These are phyloP conservation scores for Epichloe typhina DNA, from an alignment of 2,329 filamentous ascomycete species.

Conservation along the genomic window DNA sequence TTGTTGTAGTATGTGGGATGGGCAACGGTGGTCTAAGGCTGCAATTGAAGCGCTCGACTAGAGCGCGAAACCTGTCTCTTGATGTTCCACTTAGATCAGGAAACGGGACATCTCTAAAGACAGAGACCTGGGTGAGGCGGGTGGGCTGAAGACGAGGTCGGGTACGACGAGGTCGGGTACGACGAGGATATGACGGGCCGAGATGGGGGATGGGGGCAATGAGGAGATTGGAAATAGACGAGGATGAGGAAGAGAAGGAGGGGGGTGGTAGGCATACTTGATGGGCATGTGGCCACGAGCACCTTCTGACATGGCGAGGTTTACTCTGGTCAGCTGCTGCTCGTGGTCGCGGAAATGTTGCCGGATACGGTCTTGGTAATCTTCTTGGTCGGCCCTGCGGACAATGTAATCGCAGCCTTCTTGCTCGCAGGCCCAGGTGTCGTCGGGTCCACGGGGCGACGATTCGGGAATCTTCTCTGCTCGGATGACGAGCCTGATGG, in stretches of 20 bases:
- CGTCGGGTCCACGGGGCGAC: conserved; percentile 41
- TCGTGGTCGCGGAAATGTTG: conserved; percentile 50
- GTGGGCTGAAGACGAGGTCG: not conserved
- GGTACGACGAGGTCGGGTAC: no score
- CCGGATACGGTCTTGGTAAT: conserved; percentile 42
- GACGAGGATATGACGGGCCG: not conserved
- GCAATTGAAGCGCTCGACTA: conserved; percentile 14
- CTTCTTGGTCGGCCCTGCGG: conserved; percentile 43
- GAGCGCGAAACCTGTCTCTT: conserved; percentile 11
- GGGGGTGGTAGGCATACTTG: conserved; percentile 34
- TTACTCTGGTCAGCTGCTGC: conserved; percentile 34
- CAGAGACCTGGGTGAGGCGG: not conserved
- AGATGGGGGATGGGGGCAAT: conserved; percentile 2
- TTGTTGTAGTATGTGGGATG: not conserved
- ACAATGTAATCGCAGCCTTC: conserved; percentile 52
- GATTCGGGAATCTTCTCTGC: conserved; percentile 36
- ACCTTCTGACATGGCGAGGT: conserved; percentile 44
- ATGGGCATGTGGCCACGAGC: conserved; percentile 40
- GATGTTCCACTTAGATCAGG: conserved; percentile 9
- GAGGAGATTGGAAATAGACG: conserved; percentile 13
- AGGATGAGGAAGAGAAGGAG: conserved; percentile 20
- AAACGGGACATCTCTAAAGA: not conserved
- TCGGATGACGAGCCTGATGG: conserved; percentile 31
- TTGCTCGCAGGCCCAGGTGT: conserved; percentile 54
- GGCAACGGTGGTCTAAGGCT: conserved; percentile 13